Conservation (phyloP, 208 protist species). For the Trypanosoma boissoni region DNA sequence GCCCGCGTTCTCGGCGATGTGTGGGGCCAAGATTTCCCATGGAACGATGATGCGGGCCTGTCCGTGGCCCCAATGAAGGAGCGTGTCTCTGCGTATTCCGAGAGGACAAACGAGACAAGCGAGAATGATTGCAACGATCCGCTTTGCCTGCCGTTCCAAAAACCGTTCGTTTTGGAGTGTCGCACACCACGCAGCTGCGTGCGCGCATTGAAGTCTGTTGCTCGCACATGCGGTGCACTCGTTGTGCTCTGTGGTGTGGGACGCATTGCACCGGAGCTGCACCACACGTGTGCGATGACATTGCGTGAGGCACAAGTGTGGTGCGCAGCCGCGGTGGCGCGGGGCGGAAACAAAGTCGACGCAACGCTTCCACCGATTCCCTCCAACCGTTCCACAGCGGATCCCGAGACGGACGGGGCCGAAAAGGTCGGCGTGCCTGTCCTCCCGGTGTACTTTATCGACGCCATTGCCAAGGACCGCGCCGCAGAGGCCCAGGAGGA, state of each 20-base stretch:
- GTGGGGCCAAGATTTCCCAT: too few relatives aligned
- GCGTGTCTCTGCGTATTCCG: too few relatives aligned
- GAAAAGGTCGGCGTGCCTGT: slow-evolving; percentile 6
- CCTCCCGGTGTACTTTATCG: slow-evolving; percentile 47
- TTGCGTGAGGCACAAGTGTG: slow-evolving; percentile 42
- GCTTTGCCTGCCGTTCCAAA: not conserved
- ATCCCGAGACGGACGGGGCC: too few relatives aligned
- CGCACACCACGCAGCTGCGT: not conserved
- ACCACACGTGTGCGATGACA: slow-evolving; percentile 34
- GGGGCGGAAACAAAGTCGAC: not conserved
- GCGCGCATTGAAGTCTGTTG: slow-evolving; percentile 17
- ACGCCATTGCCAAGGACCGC: slow-evolving; percentile 29
- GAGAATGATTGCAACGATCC: not conserved
- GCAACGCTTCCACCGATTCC: too few relatives aligned
- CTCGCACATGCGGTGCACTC: slow-evolving; percentile 47
- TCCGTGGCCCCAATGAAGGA: too few relatives aligned
- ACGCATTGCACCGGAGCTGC: slow-evolving; percentile 40
- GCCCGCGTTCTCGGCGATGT: not conserved
- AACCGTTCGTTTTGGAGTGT: not conserved
- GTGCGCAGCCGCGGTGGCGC: slow-evolving; percentile 36
- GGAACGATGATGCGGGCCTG: too few relatives aligned
- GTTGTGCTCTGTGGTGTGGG: slow-evolving; percentile 63
- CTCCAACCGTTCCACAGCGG: too few relatives aligned
- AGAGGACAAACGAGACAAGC: too few relatives aligned
- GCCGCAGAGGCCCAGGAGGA: not conserved